Base-by-base conservation (phyloP, 2,329 filamentous ascomycete genomes). In the Monosporascus sp. region DNA sequence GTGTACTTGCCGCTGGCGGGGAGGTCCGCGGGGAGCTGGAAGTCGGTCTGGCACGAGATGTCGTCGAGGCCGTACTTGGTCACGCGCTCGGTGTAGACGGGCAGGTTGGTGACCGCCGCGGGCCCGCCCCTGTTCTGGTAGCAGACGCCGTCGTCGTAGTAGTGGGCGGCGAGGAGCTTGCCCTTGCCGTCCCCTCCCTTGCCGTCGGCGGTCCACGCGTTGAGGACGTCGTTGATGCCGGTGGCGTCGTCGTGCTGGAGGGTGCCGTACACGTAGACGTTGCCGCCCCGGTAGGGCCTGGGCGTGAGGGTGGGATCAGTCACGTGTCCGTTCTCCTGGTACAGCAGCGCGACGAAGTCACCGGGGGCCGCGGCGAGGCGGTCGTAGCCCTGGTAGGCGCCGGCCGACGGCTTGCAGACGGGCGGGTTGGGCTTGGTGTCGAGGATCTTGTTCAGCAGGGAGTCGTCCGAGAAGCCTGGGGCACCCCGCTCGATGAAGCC, bases 71-170 rank as follows among this genome's bases (percentile, higher is more conserved):
- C 75, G 59, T 82, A 81, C 52, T 82, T 63, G 22, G 73, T 59
- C 60, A 82, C 78, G 53, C 91, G 88, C 52, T 78, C 62, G 15
- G 66, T 62, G 5, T 84, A 85, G 56, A 90, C 83, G 22, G 62
- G 37, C 41, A 57, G 60, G 20, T 49, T 51, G 14, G 60, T 52
- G 34, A 48, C 53, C 6, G 17, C 22, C 20, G 24, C 22, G 14
- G 65, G 50, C 3, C 74, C 74, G n/a, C 60, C 61, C 68, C 90
- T 92, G 63, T 83, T 71, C 73, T 97, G 88, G 68, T 91, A 91
- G 75, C 94, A 99, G 64, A 90, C 87, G 25, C 88, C 88, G 63
- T 99, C 94, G 63, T 97, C 94, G 68, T 85, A 99, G 74, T 88
- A 84, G 61, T 90, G 85, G 1, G 83, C 87, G 0, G 86, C 83